Percentiles rank a stretch among this genome's conserved stretches.
These are phyloP conservation scores for Guillardia theta DNA, from an alignment of 78 protist genomes.

Conservation along the genomic window DNA sequence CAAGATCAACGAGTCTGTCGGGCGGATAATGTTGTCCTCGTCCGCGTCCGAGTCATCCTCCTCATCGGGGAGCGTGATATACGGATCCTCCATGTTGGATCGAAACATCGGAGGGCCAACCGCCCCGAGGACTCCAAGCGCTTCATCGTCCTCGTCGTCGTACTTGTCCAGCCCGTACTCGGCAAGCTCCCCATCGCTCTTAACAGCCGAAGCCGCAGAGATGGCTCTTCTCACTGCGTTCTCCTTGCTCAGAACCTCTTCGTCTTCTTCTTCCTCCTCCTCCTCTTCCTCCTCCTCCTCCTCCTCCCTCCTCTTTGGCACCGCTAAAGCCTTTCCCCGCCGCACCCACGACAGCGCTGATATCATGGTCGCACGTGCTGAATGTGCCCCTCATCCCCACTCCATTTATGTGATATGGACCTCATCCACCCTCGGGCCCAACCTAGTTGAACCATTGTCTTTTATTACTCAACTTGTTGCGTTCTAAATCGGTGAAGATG, in stretches of 20 bases:
- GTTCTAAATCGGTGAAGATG: too few relatives aligned
- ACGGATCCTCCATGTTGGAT: neutral
- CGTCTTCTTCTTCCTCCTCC: neutral
- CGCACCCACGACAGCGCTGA: constrained; percentile 9
- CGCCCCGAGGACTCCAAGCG: neutral
- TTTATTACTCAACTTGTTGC: too few relatives aligned
- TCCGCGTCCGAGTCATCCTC: neutral
- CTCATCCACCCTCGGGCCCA: too few relatives aligned
- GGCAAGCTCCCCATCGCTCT: neutral
- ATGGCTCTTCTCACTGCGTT: neutral
- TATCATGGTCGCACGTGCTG: neutral
- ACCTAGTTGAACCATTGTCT: too few relatives aligned
- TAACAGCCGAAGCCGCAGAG: neutral
- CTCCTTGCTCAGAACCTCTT: neutral
- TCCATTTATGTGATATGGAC: too few relatives aligned
- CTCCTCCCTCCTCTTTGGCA: neutral
- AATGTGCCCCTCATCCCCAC: too few relatives aligned
- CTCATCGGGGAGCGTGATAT: neutral
- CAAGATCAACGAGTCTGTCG: neutral
- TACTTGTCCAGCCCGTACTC: neutral
- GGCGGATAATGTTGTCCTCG: neutral
- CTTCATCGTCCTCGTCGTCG: neutral
- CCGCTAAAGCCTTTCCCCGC: neutral
- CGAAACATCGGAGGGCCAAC: neutral
- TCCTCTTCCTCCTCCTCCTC: constrained; percentile 12